These are phyloP conservation scores for Sclerotinia spermophila DNA, from an alignment of 2,329 filamentous ascomycete genomes.

Conservation along the genomic window DNA sequence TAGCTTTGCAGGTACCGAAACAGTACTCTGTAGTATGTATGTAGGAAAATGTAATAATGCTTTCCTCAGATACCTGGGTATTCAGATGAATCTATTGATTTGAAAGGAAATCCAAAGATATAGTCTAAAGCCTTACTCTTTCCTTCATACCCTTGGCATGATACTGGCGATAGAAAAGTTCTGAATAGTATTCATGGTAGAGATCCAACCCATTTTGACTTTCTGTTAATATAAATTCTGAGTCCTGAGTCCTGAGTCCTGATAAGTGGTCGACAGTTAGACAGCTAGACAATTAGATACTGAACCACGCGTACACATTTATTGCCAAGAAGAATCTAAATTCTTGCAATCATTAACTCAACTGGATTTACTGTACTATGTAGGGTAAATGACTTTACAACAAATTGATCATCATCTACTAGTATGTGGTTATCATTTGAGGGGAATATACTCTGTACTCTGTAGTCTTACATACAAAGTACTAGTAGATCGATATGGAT, in stretches of 20 bases:
- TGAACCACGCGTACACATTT: constrained; percentile 2
- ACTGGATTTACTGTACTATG: not conserved
- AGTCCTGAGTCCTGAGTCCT: not conserved
- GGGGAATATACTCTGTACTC: too few species aligned
- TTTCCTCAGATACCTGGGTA: not conserved
- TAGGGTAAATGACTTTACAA: not conserved
- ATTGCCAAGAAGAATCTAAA: not conserved
- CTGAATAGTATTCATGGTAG: not conserved
- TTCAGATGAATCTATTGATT: not conserved
- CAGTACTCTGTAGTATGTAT: not conserved
- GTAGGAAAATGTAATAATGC: not conserved
- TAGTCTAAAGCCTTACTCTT: not conserved
- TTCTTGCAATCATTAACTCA: not conserved
- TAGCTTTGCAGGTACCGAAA: not conserved
- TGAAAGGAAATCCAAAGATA: not conserved
- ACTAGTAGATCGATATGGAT: not conserved
- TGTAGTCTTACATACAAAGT: too few species aligned
- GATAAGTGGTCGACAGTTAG: not conserved
- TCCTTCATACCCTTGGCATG: not conserved
- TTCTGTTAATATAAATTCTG: not conserved
- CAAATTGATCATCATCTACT: not conserved
- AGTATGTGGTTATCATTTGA: not conserved
- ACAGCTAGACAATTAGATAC: not conserved
- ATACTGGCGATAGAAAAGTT: not conserved
- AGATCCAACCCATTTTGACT: not conserved